Base-by-base conservation (phyloP, 257 asterid genomes). In the Solanum neorickii region DNA sequence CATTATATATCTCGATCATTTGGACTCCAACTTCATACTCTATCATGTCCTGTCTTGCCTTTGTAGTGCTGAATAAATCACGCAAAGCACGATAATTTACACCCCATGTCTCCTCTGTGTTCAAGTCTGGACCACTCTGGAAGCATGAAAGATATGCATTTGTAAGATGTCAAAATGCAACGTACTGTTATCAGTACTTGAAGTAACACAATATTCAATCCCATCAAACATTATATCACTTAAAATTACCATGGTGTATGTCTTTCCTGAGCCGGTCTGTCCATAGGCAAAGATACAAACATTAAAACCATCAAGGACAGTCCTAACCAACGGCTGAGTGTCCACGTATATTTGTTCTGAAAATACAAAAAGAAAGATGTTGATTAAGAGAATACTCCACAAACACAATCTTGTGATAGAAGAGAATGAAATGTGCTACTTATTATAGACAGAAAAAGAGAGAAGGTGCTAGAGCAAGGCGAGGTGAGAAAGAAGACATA, bases 71-170 rank as follows among this genome's bases (percentile, higher is more conserved):
- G 88, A 96, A 96, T 75, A 96, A 92, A 92, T 96, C 98, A n/a
- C 91, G 93, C 47, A 95, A 89, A 88, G 98, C 96, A 77, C 98
- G 97, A 87, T 94, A 95, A 78, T 96, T 96, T 83, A 96, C 98
- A 69, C 99, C 99, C 98, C 98, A 96, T 87, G 97, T 93, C 80
- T 91, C 95, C 92, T 94, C 96, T 4, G 95, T 91, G 44, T 93
- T 95, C 93, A 95, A 90, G 91, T 96, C 98, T 9, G 99, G 99
- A 68, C 99, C 99, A 89, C 98, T 96, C 99, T 96, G 93, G 66
- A 83, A 82, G 86, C 78, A 91, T 31, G 56, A 80, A 87, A 83
- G 10, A 42, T 20, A 44, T 68, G 75, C 82, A 39, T 21, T 66
- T 41, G 20, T 21, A 83, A 10, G 35, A 76, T 21, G 82, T 83